phyloP scores from a whole-genome alignment of 176 grass and related monocot genomes.

The Juncus effusus region DNA sequence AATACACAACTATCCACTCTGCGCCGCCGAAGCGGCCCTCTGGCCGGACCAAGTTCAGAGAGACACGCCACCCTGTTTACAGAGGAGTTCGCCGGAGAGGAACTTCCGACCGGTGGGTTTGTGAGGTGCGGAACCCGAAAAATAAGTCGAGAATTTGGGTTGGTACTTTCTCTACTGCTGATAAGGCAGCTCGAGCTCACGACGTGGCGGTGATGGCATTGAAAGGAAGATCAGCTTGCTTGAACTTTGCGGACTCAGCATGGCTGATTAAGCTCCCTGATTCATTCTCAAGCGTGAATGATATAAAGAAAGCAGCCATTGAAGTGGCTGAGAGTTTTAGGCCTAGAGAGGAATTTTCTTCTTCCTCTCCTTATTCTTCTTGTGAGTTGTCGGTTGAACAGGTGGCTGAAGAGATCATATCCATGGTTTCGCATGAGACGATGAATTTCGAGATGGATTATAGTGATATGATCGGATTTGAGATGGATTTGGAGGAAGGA shows the following conservation, averaged over 20 bases:
- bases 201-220: slow-evolving; percentile 33
- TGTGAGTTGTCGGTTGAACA: not conserved
- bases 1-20: not conserved
- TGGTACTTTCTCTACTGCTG: slow-evolving; percentile 29
- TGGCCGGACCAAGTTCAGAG: slow-evolving; percentile 76
- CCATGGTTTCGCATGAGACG: not conserved
- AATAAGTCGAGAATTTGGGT: slow-evolving; percentile 36
- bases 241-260: slow-evolving; percentile 60
- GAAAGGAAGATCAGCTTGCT: slow-evolving; percentile 11
- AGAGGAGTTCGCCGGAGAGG: slow-evolving; percentile 63
- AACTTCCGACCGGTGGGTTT: slow-evolving; percentile 47
- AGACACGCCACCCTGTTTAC: slow-evolving; percentile 81
- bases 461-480: not conserved
- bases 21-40: slow-evolving; percentile 42
- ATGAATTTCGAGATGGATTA: not conserved
- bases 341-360: not conserved
- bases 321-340: slow-evolving; percentile 38
- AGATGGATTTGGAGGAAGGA: no score
- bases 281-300: not conserved
- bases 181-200: slow-evolving; percentile 35
- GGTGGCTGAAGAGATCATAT: not conserved
- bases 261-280: slow-evolving; percentile 32
- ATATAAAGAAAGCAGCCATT: slow-evolving; percentile 36
- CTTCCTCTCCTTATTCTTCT: not conserved
- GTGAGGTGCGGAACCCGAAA: slow-evolving; percentile 59